Evolutionary conservation across 148 eudicot genomes (phyloP), one percentile per base, ranked within the genome.

Genomic region (Euryodendron excelsum): DNA sequence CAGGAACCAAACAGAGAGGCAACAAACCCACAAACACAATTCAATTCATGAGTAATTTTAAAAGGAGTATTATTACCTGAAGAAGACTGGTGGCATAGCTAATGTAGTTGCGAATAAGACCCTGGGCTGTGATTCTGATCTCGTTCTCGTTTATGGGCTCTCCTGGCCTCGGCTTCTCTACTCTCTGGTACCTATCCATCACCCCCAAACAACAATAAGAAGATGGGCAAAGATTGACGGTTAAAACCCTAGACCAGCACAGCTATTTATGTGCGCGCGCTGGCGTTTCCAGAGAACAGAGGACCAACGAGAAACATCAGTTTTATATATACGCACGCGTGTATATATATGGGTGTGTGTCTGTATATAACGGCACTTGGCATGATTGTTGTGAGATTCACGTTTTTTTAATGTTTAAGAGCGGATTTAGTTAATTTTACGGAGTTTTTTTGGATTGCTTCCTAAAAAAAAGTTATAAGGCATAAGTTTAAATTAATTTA

Each of bases 101-200:
- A 69, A 77, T 67, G n/a, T 77, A 77, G 34, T 77, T 77, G 14
- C 79, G 72, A 34, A 77, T 48, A 11, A 77, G 64, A 25, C 79
- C 79, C 45, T 77, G 73, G 0, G 79, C 70, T 10, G 79, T 77
- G 63, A 77, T 67, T 77, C 79, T 77, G 73, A 77, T 77, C 33
- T 65, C 79, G 52, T 77, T 77, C 52, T 77, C 79, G 62, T 67
- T 77, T 14, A 77, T 48, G 17, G 64, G 73, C n/a, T 56, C 34
- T 13, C 53, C 73, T 5, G 60, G n/a, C 73, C 70, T 67, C 36
- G 59, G 39, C 48, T 34, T 77, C 52, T 45, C 58, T 1, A 77
- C 73, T 36, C 60, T 77, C 73, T 66, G 62, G 52, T 77, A 77
- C 64, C 79, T 77, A 20, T 77, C 73, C 79, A 77, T 77, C 30